phyloP scores from a whole-genome alignment of 164 flowering plant species.

The Tetracentron sinense region DNA sequence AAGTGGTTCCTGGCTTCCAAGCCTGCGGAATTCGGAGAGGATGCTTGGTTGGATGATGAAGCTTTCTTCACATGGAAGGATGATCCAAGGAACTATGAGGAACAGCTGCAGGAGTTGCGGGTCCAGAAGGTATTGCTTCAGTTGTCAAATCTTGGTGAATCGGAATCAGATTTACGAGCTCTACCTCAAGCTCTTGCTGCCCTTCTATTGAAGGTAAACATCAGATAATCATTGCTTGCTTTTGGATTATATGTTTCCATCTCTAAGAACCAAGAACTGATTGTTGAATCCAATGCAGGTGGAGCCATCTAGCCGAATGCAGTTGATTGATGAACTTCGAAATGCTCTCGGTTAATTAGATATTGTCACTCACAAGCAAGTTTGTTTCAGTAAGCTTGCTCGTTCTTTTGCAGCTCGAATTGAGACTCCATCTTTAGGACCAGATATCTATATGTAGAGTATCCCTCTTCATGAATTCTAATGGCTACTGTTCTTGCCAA shows the following conservation, averaged over 20 bases:
- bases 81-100: constrained; percentile 60
- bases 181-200: constrained; percentile 83
- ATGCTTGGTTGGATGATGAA: constrained; percentile 72
- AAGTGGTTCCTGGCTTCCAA: constrained; percentile 65
- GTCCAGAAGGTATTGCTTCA: constrained; percentile 69
- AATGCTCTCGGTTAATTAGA: constrained; percentile 18
- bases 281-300: constrained; percentile 25
- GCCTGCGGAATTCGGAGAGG: constrained; percentile 31
- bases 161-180: constrained; percentile 69
- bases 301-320: constrained; percentile 22
- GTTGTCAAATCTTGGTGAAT: constrained; percentile 57
- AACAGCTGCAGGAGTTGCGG: constrained; percentile 61
- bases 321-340: constrained; percentile 27
- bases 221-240: too few relatives aligned
- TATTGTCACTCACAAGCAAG: too few relatives aligned
- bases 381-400: too few relatives aligned
- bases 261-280: not conserved
- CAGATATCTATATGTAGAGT: not conserved
- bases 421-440: not conserved
- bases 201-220: constrained; percentile 76
- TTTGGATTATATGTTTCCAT: too few relatives aligned
- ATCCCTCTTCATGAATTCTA: not conserved
- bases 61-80: constrained; percentile 81
- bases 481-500: not conserved
- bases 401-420: too few relatives aligned